phyloP scores from a whole-genome alignment of 768 basidiomycete species.

The Crassisporium funariophilum region DNA sequence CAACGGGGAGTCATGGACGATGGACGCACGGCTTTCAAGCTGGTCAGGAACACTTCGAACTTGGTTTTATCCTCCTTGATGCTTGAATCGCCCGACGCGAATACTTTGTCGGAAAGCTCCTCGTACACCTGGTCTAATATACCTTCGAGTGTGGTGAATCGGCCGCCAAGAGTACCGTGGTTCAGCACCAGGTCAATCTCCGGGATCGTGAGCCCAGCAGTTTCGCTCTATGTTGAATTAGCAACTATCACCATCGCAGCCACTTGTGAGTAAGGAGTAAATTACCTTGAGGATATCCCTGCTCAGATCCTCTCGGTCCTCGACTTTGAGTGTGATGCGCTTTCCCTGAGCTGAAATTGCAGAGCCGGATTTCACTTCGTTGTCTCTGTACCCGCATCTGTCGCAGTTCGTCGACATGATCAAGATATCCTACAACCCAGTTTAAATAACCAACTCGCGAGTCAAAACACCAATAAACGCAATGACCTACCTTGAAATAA shows the following conservation, averaged over 20 bases:
- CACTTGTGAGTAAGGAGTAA: not conserved
- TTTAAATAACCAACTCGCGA: not conserved
- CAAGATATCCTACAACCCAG: conserved; percentile 71
- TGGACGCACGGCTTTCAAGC: conserved; percentile 71
- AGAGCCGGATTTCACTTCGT: conserved; percentile 93
- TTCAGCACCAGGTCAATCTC: conserved; percentile 93
- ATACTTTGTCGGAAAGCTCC: conserved; percentile 87
- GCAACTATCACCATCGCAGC: not conserved
- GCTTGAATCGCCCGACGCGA: conserved; percentile 71
- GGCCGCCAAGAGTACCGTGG: conserved; percentile 92
- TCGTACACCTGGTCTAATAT: conserved; percentile 94
- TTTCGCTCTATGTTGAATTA: conserved; percentile 73
- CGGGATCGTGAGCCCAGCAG: conserved; percentile 85
- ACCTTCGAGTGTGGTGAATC: conserved; percentile 97
- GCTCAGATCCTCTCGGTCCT: conserved; percentile 89
- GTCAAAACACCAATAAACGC: not conserved
- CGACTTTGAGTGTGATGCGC: conserved; percentile 84
- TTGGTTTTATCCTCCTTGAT: conserved; percentile 47
- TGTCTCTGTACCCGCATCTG: conserved; percentile 93
- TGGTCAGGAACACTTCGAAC: conserved; percentile 78
- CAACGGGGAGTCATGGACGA: not conserved
- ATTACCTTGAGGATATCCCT: conserved; percentile 92
- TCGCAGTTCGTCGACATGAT: conserved; percentile 99
- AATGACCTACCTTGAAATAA: conserved; percentile 82
- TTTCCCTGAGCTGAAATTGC: conserved; percentile 90